These are phyloP conservation scores for Tylopilus plumbeoviolaceoides DNA, from an alignment of 768 basidiomycete genomes.

Conservation along the genomic window DNA sequence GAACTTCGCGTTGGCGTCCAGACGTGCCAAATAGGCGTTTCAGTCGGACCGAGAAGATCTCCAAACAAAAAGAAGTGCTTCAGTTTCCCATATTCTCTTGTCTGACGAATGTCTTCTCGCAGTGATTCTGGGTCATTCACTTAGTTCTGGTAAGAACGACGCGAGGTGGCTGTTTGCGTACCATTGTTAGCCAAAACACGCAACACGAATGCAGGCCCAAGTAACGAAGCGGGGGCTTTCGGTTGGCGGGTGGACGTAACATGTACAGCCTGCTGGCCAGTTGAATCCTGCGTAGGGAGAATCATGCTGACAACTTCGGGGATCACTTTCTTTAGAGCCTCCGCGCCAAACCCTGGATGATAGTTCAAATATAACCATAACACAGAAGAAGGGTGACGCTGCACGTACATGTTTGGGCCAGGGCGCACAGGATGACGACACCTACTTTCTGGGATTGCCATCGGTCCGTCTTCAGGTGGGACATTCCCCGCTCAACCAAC, in stretches of 20 bases:
- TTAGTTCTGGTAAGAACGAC: background rate
- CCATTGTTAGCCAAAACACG: conserved; percentile 6
- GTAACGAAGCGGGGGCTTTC: conserved; percentile 1
- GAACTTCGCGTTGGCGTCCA: background rate
- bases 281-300: background rate
- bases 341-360: conserved; percentile 4
- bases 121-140: conserved; percentile 9
- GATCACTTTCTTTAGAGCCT: conserved; percentile 2
- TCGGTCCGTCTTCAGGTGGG: background rate
- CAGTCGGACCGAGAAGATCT: background rate
- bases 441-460: conserved; percentile 15
- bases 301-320: conserved; percentile 4
- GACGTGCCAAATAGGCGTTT: conserved; percentile 5
- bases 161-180: background rate
- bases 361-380: background rate
- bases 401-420: conserved; percentile 5
- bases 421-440: conserved; percentile 6
- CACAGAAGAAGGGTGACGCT: background rate
- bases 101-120: conserved; percentile 17
- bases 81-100: conserved; percentile 9
- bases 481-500: conserved; percentile 4
- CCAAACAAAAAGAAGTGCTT: conserved; percentile 15
- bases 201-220: conserved; percentile 2
- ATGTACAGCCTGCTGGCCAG: background rate
- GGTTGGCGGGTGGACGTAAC: background rate